Evolutionary conservation across 768 basidiomycete genomes (phyloP).

Genomic region (Royoungia palumana): DNA sequence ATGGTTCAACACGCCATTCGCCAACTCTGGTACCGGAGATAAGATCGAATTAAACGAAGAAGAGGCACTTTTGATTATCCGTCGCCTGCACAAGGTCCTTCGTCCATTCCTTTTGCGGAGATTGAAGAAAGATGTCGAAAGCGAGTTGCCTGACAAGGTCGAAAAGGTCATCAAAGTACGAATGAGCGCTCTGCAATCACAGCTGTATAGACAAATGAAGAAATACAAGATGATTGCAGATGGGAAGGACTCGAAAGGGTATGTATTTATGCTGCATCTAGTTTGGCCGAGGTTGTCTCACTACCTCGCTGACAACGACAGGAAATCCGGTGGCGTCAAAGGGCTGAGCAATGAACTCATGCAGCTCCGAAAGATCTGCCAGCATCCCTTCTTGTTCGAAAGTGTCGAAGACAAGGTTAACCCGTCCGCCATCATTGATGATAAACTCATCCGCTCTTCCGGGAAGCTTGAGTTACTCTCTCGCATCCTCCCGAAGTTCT

Average conservation of each 20-base stretch:
- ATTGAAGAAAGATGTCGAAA: slow-evolving; percentile 96
- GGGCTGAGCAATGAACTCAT: slow-evolving; percentile 93
- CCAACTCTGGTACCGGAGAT: slow-evolving; percentile 95
- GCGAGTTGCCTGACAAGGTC: slow-evolving; percentile 93
- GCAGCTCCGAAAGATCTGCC: slow-evolving; percentile 97
- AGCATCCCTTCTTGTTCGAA: slow-evolving; percentile 95
- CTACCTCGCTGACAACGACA: slow-evolving; percentile 24
- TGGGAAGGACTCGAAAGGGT: slow-evolving; percentile 76
- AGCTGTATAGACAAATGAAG: slow-evolving; percentile 97
- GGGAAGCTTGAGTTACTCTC: slow-evolving; percentile 94
- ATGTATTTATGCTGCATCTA: slow-evolving; percentile 17
- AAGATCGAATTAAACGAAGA: slow-evolving; percentile 99
- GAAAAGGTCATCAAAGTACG: slow-evolving; percentile 97
- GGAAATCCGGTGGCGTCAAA: slow-evolving; percentile 76
- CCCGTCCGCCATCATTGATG: slow-evolving; percentile 75
- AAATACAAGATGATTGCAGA: slow-evolving; percentile 96
- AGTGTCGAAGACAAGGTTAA: slow-evolving; percentile 94
- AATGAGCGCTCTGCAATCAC: slow-evolving; percentile 89
- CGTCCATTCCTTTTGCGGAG: slow-evolving; percentile 90
- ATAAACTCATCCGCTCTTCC: slow-evolving; percentile 78
- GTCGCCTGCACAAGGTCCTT: slow-evolving; percentile 93
- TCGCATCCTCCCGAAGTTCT: slow-evolving; percentile 93
- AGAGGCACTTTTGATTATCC: slow-evolving; percentile 95
- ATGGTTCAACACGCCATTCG: slow-evolving; percentile 99
- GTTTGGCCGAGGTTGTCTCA: background rate